phyloP scores from a whole-genome alignment of 192 early-diverging fungal genomes.

The Lobulomyces angularis region DNA sequence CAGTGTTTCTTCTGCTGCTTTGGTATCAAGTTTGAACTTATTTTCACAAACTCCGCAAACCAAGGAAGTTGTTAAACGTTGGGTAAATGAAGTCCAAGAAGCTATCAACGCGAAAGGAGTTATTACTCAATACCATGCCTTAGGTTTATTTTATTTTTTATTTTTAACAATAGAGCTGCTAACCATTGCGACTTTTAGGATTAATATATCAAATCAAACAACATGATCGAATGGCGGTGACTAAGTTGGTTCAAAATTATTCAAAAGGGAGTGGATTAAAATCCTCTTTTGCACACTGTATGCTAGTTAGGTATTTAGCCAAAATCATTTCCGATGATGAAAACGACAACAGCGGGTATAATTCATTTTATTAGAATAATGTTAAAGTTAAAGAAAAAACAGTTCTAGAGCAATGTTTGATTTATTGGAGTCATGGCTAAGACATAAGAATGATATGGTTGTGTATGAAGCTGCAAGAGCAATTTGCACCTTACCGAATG shows the following conservation, averaged over 20 bases:
- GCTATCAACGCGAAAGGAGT: constrained; percentile 83
- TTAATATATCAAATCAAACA: constrained; percentile 88
- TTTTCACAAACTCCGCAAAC: constrained; percentile 59
- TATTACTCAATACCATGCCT: constrained; percentile 94
- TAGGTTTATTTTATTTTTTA: too few species aligned
- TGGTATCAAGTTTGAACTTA: constrained; percentile 83
- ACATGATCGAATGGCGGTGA: constrained; percentile 96
- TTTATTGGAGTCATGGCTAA: constrained; percentile 74
- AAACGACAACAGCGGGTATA: constrained; percentile 4
- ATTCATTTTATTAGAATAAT: background rate
- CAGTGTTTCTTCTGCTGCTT: constrained; percentile 73
- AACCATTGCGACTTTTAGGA: too few species aligned
- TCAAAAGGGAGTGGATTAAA: constrained; percentile 48
- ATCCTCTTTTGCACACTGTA: constrained; percentile 77
- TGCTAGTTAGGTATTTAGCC: constrained; percentile 84
- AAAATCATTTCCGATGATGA: constrained; percentile 60
- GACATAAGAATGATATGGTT: constrained; percentile 97
- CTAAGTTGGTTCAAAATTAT: constrained; percentile 87
- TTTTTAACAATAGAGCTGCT: too few species aligned
- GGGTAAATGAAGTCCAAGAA: constrained; percentile 96
- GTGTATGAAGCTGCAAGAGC: constrained; percentile 93
- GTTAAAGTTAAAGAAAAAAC: background rate
- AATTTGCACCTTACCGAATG: constrained; percentile 80
- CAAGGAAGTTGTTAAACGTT: constrained; percentile 87
- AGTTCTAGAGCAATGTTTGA: constrained; percentile 60